Base-by-base conservation (phyloP, 1,284 basidiomycete genomes). In the Phaffia rhodozyma region DNA sequence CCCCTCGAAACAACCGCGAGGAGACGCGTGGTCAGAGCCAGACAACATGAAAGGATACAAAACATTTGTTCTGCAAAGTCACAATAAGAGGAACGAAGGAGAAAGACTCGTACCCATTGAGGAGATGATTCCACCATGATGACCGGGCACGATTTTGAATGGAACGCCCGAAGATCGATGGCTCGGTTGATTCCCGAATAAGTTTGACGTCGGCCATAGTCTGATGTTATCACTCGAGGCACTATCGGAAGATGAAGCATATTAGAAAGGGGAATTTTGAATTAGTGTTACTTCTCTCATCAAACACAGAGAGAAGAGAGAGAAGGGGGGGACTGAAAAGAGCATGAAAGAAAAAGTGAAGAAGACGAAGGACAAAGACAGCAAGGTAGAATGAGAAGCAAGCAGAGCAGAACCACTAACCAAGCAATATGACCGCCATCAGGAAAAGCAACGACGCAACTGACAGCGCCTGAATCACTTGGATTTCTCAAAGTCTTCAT, bases 141-240 rank as follows among this genome's bases (percentile, higher is more conserved):
- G 93, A 0, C 94, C 94, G 5, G 92, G 88, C 49, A 98, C 89
- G 67, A 97, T 96, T 75, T 91, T 91, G 80, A 97, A 97, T 68
- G 87, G 87, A 68, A 32, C 69, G 72, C 55, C 68, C 67, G 53
- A 82, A 81, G 72, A 80, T 84, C 62, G 78, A 76, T 71, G 80
- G 82, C 50, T 81, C 80, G 3, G 61, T 43, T 18, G 53, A 60
- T 71, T 79, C 9, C 89, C 84, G 60, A 82, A 82, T 53, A 83
- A 82, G 68, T 91, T 87, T 25, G 83, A 82, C 34, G 87, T 88
- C 71, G 97, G 91, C 93, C 93, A 98, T 53, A 98, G 74, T 32
- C 96, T 81, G 65, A 98, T 83, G 72, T 97, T 97, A 77, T 98
- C 94, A 64, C 85, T 83, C 21, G 90, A 93, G 9, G 91, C 94